Evolutionary conservation across 768 basidiomycete species (phyloP), one percentile per base, ranked within the genome.

Genomic region (Termitomyces sp.): DNA sequence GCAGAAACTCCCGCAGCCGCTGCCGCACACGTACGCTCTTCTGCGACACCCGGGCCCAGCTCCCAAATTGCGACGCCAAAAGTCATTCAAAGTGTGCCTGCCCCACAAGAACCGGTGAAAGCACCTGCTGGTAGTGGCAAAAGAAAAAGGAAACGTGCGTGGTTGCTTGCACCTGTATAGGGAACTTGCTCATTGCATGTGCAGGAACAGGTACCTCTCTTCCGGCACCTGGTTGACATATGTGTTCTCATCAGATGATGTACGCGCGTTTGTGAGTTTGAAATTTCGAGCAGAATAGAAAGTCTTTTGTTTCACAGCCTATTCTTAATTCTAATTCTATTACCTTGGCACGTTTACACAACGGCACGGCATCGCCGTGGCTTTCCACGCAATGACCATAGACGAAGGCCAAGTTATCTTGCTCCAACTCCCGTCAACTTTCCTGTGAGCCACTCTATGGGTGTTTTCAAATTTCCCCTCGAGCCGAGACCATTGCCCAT

Each of bases 61-160:
- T 58, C 61, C 22, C 72, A 70, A 49, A 71, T 68, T 50, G 56
- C 65, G 10, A 61, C 65, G 4, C 65, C 68, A 26, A 72, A 70
- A 63, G 74, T 72, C 46, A 66, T 79, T 22, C 66, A 72, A n/a
- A 59, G 46, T 22, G 59, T 62, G 20, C 66, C 67, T 20, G 52
- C 63, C n/a, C 68, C 77, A 16, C 81, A 78, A 62, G 86, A 87
- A 53, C 61, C 74, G 41, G 49, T 57, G 24, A 87, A 81, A 67
- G 78, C 75, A 5, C 72, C 75, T 0, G 65, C 76, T 2, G 84
- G 81, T 3, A 80, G 73, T 16, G 80, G 80, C 24, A 89, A 83
- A 68, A 90, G 88, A 74, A 92, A 87, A 72, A 83, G 82, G 67
- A 92, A 91, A 76, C 83, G 90, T 86, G 68, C 56, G 86, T 73